Evolutionary conservation across 2,329 filamentous ascomycete genomes (phyloP).

Genomic region (Xylaria sp.): DNA sequence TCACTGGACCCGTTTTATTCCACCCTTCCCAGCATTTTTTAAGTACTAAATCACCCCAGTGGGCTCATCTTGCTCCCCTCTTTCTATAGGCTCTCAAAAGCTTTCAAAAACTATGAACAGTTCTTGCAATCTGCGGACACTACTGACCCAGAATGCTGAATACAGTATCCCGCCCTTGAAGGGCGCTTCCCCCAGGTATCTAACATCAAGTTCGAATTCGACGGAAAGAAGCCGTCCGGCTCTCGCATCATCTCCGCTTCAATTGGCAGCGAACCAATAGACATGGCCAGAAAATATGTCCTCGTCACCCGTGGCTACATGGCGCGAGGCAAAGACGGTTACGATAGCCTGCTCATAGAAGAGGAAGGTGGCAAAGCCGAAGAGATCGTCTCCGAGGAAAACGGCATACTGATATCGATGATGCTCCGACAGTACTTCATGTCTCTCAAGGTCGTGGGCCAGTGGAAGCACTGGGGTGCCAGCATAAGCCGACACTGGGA

Average conservation of each 20-base stretch:
- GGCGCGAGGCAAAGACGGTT: constrained; percentile 89
- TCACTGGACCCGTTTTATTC: not conserved
- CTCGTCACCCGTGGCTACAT: constrained; percentile 89
- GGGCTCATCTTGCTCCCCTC: not conserved
- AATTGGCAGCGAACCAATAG: constrained; percentile 70
- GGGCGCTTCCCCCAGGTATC: constrained; percentile 88
- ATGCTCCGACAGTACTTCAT: constrained; percentile 93
- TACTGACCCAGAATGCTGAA: not conserved
- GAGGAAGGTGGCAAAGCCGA: constrained; percentile 80
- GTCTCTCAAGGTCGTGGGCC: constrained; percentile 81
- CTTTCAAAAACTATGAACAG: not conserved
- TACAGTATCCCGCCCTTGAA: constrained; percentile 79
- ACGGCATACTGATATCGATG: constrained; percentile 85
- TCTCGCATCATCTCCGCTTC: constrained; percentile 71
- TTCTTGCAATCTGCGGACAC: not conserved
- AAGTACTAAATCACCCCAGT: not conserved
- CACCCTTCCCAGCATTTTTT: not conserved
- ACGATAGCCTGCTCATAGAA: constrained; percentile 77
- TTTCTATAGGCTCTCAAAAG: not conserved
- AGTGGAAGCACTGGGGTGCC: constrained; percentile 78
- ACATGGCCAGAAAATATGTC: constrained; percentile 72
- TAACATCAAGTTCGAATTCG: constrained; percentile 80
- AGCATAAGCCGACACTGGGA: constrained; percentile 73
- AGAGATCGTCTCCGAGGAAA: constrained; percentile 86
- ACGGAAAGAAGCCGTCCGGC: constrained; percentile 69